These are phyloP conservation scores for Cutaneotrichosporon arboriforme DNA, from an alignment of 1,284 basidiomycete species.

Conservation along the genomic window DNA sequence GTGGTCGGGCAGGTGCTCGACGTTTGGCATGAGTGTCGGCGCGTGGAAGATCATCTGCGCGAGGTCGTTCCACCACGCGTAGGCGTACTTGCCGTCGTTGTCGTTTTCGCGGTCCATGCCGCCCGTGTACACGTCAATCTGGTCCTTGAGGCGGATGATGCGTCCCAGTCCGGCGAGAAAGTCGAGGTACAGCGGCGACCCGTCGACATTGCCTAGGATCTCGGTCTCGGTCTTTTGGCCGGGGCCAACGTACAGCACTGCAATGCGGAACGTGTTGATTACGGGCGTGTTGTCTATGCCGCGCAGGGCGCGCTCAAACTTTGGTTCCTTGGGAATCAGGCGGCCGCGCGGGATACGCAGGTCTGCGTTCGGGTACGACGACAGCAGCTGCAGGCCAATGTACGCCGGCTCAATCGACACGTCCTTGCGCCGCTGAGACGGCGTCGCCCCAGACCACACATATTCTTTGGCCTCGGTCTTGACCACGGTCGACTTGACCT, in stretches of 20 bases:
- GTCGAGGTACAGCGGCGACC: slow-evolving; percentile 88
- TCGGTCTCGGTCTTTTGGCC: slow-evolving; percentile 79
- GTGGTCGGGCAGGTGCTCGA: slow-evolving; percentile 61
- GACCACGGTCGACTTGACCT: slow-evolving; percentile 1
- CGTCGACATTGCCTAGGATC: slow-evolving; percentile 84
- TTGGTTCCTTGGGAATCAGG: slow-evolving; percentile 51
- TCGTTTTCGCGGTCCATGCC: slow-evolving; percentile 81
- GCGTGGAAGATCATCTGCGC: slow-evolving; percentile 93
- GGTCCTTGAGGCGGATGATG: slow-evolving; percentile 82
- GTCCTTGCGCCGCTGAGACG: slow-evolving; percentile 77
- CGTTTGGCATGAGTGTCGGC: slow-evolving; percentile 92
- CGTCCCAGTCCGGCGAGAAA: slow-evolving; percentile 87
- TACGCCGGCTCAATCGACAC: slow-evolving; percentile 81
- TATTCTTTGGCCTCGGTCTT: slow-evolving; percentile 46
- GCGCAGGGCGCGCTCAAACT: slow-evolving; percentile 61
- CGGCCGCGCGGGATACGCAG: slow-evolving; percentile 43
- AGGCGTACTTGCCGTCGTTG: slow-evolving; percentile 76
- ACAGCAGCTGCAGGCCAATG: slow-evolving; percentile 73
- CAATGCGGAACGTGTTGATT: slow-evolving; percentile 96
- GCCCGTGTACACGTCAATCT: slow-evolving; percentile 89
- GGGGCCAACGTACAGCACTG: slow-evolving; percentile 91
- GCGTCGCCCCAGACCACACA: slow-evolving; percentile 76
- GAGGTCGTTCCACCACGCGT: slow-evolving; percentile 99
- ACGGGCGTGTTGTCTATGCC: slow-evolving; percentile 83
- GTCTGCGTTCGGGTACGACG: slow-evolving; percentile 62